Conservation (phyloP, 345 rosid genomes). For the Euphorbia peplus region DNA sequence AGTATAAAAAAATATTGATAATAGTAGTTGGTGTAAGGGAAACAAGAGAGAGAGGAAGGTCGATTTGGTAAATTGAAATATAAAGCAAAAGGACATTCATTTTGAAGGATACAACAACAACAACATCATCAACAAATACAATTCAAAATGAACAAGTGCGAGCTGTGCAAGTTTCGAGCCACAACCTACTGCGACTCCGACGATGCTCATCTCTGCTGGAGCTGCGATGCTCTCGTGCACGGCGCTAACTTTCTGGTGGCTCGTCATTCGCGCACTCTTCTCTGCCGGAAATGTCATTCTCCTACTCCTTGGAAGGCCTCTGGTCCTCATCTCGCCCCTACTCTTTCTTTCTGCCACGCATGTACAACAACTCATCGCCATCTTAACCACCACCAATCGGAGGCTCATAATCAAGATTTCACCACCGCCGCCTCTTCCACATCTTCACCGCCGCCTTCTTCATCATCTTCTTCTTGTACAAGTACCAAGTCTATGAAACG, state of each 20-base stretch:
- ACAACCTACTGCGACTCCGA: slow-evolving; percentile 63
- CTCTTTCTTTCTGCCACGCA: slow-evolving; percentile 47
- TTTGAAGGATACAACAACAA: neutral
- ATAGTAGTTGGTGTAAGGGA: neutral
- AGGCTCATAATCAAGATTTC: slow-evolving; percentile 8
- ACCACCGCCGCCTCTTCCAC: slow-evolving; percentile 36
- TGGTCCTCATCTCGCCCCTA: slow-evolving; percentile 48
- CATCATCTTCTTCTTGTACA: slow-evolving; percentile 20
- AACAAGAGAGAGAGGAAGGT: neutral
- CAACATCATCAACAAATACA: no score
- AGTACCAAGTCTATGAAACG: slow-evolving; percentile 39
- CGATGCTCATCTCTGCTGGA: slow-evolving; percentile 69
- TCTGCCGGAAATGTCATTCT: slow-evolving; percentile 50
- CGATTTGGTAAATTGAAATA: slow-evolving; percentile 1
- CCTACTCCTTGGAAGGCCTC: slow-evolving; percentile 62
- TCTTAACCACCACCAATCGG: slow-evolving; percentile 21
- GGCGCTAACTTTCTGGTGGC: slow-evolving; percentile 81
- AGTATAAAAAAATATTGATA: no score
- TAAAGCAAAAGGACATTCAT: neutral
- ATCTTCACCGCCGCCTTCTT: slow-evolving; percentile 21
- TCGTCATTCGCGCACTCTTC: slow-evolving; percentile 50
- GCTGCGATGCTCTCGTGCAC: slow-evolving; percentile 64
- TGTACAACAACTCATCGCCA: slow-evolving; percentile 40
- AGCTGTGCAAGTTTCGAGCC: slow-evolving; percentile 53
- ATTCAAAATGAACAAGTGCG: slow-evolving; percentile 53